phyloP scores from a whole-genome alignment of 192 early-diverging fungal species.

The Polychytrium aggregatum region DNA sequence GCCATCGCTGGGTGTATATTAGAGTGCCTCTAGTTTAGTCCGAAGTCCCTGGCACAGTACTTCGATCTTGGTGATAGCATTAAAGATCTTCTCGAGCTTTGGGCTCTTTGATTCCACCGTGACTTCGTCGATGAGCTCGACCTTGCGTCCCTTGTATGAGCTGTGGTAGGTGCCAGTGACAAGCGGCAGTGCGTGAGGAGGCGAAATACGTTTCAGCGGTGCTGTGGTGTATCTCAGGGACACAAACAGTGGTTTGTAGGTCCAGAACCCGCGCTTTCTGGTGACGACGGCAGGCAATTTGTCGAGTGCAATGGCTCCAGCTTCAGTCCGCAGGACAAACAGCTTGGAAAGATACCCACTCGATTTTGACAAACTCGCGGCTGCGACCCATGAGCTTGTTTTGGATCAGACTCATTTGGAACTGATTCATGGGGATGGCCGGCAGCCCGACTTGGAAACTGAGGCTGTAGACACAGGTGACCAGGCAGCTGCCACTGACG shows the following conservation, averaged over 20 bases:
- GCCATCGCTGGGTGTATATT: no score
- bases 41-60: constrained; percentile 11
- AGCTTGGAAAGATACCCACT: neutral
- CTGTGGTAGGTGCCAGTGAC: no score
- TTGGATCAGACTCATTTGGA: neutral
- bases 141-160: constrained; percentile 17
- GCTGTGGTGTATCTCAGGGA: neutral
- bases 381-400: neutral
- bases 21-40: constrained; percentile 8
- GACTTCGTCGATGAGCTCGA: constrained; percentile 18
- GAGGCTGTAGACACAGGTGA: constrained; percentile 16
- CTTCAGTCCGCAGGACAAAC: neutral
- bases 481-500: constrained; percentile 11
- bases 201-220: neutral
- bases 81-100: constrained; percentile 4
- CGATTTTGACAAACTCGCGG: neutral
- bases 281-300: neutral
- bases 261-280: neutral
- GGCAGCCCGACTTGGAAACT: no score
- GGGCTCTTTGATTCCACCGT: constrained; percentile 13
- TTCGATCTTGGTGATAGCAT: constrained; percentile 5
- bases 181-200: neutral
- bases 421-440: no score
- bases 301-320: neutral
- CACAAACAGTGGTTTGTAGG: neutral